Evolutionary conservation across 768 basidiomycete species (phyloP).

Genomic region (Tulasnella sp.): DNA sequence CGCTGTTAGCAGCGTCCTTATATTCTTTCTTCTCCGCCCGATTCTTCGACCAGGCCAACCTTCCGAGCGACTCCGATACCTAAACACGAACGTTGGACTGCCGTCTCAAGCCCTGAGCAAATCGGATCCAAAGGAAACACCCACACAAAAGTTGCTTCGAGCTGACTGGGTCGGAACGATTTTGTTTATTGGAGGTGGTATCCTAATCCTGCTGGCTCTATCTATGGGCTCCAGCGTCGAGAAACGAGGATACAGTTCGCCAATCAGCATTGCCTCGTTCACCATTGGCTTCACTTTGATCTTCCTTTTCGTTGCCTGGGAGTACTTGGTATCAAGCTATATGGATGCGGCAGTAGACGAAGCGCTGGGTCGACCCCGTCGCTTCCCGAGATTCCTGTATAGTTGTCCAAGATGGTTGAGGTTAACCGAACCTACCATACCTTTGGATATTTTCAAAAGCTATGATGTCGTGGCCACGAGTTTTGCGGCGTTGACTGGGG

Average conservation of each 20-base stretch:
- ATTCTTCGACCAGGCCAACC: conserved; percentile 33
- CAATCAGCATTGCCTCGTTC: conserved; percentile 53
- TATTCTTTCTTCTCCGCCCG: conserved; percentile 50
- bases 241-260: conserved; percentile 46
- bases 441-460: conserved; percentile 51
- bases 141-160: conserved; percentile 42
- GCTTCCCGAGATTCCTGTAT: not conserved
- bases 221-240: conserved; percentile 54
- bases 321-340: conserved; percentile 47
- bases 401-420: conserved; percentile 23
- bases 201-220: conserved; percentile 55
- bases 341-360: not conserved
- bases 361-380: not conserved
- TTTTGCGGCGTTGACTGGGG: conserved; percentile 49
- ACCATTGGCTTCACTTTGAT: conserved; percentile 52
- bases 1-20: conserved; percentile 47
- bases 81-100: conserved; percentile 25
- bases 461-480: conserved; percentile 50
- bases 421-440: conserved; percentile 51
- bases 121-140: not conserved
- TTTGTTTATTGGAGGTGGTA: conserved; percentile 51
- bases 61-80: conserved; percentile 31
- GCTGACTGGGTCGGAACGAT: conserved; percentile 56
- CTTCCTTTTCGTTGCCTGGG: conserved; percentile 51
- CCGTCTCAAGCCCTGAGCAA: conserved; percentile 19